Evolutionary conservation across 495 filamentous ascomycete genomes (phyloP).

Genomic region (Cryomyces minteri): DNA sequence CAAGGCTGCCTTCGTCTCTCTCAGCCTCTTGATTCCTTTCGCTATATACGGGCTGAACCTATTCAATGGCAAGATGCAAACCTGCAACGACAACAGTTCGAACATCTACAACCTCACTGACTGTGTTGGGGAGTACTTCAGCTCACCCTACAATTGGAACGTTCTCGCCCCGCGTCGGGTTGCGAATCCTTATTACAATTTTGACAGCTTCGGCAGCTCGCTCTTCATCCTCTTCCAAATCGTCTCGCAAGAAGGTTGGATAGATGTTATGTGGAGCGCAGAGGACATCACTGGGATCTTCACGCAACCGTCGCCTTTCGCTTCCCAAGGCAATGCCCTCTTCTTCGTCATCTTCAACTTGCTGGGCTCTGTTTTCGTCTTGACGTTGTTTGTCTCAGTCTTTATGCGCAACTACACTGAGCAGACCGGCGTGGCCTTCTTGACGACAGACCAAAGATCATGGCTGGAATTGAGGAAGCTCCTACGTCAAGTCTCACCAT

Average conservation of each 20-base stretch:
- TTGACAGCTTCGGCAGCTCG: conserved; percentile 83
- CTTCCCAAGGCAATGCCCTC: conserved; percentile 65
- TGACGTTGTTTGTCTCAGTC: conserved; percentile 96
- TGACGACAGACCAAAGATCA: conserved; percentile 90
- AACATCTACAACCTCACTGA: conserved; percentile 38
- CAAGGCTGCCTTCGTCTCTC: conserved; percentile 73
- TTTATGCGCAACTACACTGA: conserved; percentile 99
- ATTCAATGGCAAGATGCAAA: conserved; percentile 63
- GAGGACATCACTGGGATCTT: conserved; percentile 66
- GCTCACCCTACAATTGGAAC: conserved; percentile 61
- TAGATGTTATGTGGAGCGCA: conserved; percentile 68
- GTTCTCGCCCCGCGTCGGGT: conserved; percentile 67
- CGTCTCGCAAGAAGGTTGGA: conserved; percentile 97
- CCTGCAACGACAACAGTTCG: conserved; percentile 55
- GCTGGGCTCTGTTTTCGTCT: conserved; percentile 87
- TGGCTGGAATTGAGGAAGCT: conserved; percentile 94
- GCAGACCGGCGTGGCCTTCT: conserved; percentile 90
- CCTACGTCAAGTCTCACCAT: conserved; percentile 81
- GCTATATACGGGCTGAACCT: conserved; percentile 89
- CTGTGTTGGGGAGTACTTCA: conserved; percentile 69
- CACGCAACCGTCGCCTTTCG: conserved; percentile 45
- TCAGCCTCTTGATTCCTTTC: conserved; percentile 89
- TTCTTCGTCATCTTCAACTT: conserved; percentile 97
- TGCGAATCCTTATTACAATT: conserved; percentile 70
- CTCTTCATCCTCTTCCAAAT: conserved; percentile 97